phyloP scores from a whole-genome alignment of 2,329 filamentous ascomycete genomes.

The Tolypocladium guangdongense region DNA sequence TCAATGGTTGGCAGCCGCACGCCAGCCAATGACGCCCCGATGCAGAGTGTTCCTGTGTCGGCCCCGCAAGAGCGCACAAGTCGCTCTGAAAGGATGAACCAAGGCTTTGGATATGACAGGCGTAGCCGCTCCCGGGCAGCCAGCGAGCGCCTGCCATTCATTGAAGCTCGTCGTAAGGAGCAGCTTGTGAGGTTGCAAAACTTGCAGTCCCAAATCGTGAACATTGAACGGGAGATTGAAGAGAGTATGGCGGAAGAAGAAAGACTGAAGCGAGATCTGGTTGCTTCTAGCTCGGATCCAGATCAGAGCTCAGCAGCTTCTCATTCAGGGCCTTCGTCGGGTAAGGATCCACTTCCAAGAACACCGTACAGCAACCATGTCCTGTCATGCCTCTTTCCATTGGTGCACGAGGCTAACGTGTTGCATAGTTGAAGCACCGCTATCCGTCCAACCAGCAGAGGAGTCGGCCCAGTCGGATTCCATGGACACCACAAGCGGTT shows the following conservation, averaged over 20 bases:
- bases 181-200: conserved; percentile 35
- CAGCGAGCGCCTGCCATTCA: conserved; percentile 23
- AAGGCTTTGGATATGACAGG: conserved; percentile 3
- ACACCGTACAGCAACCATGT: background rate
- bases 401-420: background rate
- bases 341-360: conserved; percentile 3
- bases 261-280: conserved; percentile 17
- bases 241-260: conserved; percentile 24
- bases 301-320: conserved; percentile 2
- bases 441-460: background rate
- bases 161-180: conserved; percentile 23
- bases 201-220: conserved; percentile 34
- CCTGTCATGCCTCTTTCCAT: background rate
- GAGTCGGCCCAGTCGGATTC: background rate
- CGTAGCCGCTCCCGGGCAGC: conserved; percentile 21
- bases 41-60: background rate
- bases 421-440: background rate
- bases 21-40: background rate
- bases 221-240: conserved; percentile 37
- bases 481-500: background rate
- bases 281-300: conserved; percentile 8
- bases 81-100: no score
- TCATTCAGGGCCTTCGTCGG: background rate
- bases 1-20: background rate
- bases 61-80: background rate